These are phyloP conservation scores for Spergularia azorica DNA, from an alignment of 179 eudicot genomes.

Conservation along the genomic window DNA sequence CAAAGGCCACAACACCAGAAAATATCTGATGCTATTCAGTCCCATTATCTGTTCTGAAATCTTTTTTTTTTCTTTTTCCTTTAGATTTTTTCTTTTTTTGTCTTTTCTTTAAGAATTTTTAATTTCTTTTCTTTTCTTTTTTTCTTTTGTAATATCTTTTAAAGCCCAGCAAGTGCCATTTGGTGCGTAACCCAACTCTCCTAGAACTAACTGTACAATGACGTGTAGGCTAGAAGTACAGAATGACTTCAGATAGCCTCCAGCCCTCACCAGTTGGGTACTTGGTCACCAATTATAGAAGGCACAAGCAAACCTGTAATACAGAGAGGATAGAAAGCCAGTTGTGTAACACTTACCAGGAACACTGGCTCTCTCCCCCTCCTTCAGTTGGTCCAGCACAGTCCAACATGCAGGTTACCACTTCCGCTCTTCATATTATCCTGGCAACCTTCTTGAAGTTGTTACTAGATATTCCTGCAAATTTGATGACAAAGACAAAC, in stretches of 20 bases:
- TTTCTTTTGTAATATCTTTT: neutral
- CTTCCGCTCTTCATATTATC: neutral
- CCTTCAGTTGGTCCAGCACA: slow-evolving; percentile 4
- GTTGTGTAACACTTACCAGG: slow-evolving; percentile 33
- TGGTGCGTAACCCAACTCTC: slow-evolving; percentile 7
- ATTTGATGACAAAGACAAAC: slow-evolving; percentile 7
- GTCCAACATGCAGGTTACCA: neutral
- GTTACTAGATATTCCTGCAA: slow-evolving; percentile 29
- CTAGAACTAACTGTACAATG: slow-evolving; percentile 31
- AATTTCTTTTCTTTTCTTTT: neutral
- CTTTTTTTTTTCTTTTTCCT: neutral
- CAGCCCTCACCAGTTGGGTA: neutral
- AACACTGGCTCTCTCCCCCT: slow-evolving; percentile 35
- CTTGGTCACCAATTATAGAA: neutral
- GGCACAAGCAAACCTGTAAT: slow-evolving; percentile 28
- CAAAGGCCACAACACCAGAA: neutral
- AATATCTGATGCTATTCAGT: neutral
- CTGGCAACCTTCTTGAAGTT: slow-evolving; percentile 9
- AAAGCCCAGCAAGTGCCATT: neutral
- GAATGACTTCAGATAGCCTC: slow-evolving; percentile 11
- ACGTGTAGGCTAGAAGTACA: slow-evolving; percentile 26
- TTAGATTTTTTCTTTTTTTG: neutral
- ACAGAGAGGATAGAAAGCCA: slow-evolving; percentile 33
- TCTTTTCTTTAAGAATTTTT: too few species aligned
- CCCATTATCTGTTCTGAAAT: neutral